Percentiles rank a stretch among this genome's conserved stretches.
Evolutionary conservation across 306 rosid genomes (phyloP).

Genomic region (Lablab purpureus): DNA sequence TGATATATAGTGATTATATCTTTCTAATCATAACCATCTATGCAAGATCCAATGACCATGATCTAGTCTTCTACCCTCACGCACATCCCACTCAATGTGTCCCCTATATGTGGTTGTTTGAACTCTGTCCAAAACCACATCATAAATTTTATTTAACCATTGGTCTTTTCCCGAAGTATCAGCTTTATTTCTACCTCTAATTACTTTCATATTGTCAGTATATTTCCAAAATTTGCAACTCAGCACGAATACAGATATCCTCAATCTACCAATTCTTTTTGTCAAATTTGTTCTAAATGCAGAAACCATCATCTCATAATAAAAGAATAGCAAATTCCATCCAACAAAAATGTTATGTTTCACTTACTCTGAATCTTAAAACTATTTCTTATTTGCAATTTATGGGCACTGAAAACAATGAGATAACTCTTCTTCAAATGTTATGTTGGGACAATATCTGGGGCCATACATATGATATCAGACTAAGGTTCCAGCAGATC

Average conservation of each 20-base stretch:
- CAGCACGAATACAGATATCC: conserved; percentile 31
- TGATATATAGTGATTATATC: background rate
- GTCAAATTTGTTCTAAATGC: background rate
- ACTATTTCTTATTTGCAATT: background rate
- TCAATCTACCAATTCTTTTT: background rate
- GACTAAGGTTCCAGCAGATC: conserved; percentile 5
- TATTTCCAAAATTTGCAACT: background rate
- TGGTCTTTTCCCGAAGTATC: background rate
- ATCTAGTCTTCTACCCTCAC: background rate
- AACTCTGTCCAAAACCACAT: background rate
- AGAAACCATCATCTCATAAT: conserved; percentile 10
- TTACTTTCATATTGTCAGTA: conserved; percentile 15
- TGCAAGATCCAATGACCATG: conserved; percentile 11
- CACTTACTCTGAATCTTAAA: background rate
- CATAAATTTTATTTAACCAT: background rate
- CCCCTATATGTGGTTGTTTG: background rate
- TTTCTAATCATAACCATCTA: background rate
- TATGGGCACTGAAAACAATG: background rate
- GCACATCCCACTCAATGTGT: background rate
- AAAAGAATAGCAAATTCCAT: background rate
- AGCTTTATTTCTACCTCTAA: background rate
- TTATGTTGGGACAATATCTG: conserved; percentile 1
- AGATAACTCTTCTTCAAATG: background rate
- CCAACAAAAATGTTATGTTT: background rate
- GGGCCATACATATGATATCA: background rate